Evolutionary conservation across 2,329 filamentous ascomycete genomes (phyloP), one percentile per base, ranked within the genome.

Genomic region (Colletotrichum ledebouriae): DNA sequence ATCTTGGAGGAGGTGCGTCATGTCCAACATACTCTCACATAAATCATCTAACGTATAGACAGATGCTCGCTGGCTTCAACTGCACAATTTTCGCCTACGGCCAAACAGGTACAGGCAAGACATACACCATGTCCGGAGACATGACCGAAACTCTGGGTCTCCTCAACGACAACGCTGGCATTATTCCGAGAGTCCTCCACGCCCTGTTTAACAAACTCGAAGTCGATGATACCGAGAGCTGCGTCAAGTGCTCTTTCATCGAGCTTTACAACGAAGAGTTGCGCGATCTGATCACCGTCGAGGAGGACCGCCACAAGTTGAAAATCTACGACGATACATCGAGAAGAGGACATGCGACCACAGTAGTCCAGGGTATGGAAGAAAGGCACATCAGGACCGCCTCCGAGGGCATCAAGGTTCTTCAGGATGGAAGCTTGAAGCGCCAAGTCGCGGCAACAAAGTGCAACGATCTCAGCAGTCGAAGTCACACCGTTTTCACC

Each of bases 361-460:
- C 96, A 0, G 81, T 98, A 63, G 95, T 99, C 2, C 96, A 99
- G 78, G 96, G 96, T 4, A 97, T 99, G 94, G 97, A 98, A 78
- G 96, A 99, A 80, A 92, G 92, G 6, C 93, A 97, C 77, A 97
- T 99, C 75, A 92, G 93, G 76, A 92, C 85, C 71, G 94, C 96
- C 0, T 86, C 88, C 12, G 92, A 94, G 58, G 96, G 96, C 69
- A 94, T 99, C 79, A 92, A 93, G 79, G 86, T 98, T 70, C 87
- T 99, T 52, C 93, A 96, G 74, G 87, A 91, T 71, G 97, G 96
- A 70, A 98, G 94, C 78, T 86, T 96, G 81, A 97, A 94, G 80
- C 92, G 96, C 57, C 96, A 99, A 79, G 96, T 99, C n/a, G 97
- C 96, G 6, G 94, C 97, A 4, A 99, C 96, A n/a, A 98, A 98